Evolutionary conservation across 2,329 filamentous ascomycete genomes (phyloP).

Genomic region (Rachicladosporium sp.): DNA sequence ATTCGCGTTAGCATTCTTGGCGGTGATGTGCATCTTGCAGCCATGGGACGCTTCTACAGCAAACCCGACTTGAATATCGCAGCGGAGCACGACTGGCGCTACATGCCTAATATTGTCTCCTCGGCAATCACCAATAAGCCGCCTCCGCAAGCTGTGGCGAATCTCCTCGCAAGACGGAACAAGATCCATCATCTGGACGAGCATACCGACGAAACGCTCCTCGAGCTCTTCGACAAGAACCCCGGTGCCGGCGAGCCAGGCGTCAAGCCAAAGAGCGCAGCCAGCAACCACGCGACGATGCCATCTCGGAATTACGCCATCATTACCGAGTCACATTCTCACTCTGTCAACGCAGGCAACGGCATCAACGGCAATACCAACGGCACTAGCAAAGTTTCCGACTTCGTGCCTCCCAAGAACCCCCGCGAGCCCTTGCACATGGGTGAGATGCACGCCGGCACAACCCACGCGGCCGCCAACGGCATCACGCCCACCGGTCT

Average conservation of each 20-base stretch:
- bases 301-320: constrained; percentile 53
- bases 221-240: constrained; percentile 50
- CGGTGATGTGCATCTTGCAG: constrained; percentile 53
- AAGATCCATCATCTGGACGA: constrained; percentile 53
- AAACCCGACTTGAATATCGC: constrained; percentile 45
- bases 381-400: constrained; percentile 26
- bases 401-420: constrained; percentile 38
- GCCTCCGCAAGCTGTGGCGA: constrained; percentile 52
- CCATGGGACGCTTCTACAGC: constrained; percentile 52
- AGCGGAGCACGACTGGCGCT: constrained; percentile 47
- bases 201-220: constrained; percentile 52
- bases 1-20: constrained; percentile 50
- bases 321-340: constrained; percentile 41
- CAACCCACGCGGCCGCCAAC: constrained; percentile 54
- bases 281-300: constrained; percentile 77
- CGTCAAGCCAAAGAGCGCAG: constrained; percentile 48
- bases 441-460: constrained; percentile 70
- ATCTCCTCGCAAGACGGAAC: constrained; percentile 49
- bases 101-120: constrained; percentile 53
- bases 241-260: constrained; percentile 34
- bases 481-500: constrained; percentile 31
- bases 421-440: constrained; percentile 56
- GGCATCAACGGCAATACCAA: constrained; percentile 17
- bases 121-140: constrained; percentile 58
- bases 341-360: constrained; percentile 11